phyloP scores from a whole-genome alignment of 2,329 filamentous ascomycete species.

The Aspergillus nomiae region DNA sequence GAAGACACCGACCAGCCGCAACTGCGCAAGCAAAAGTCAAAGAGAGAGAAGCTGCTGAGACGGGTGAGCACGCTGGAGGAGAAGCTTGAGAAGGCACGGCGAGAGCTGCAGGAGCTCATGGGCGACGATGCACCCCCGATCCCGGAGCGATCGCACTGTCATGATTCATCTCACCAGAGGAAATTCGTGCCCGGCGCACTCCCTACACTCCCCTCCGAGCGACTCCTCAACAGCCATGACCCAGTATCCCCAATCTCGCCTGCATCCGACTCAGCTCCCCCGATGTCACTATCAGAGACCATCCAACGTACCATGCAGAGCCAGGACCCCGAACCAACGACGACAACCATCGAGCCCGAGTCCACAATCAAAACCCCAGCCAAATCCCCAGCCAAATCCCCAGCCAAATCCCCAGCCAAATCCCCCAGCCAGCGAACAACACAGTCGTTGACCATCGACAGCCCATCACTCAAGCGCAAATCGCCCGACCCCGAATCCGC shows the following conservation, averaged over 20 bases:
- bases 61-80: slow-evolving; percentile 63
- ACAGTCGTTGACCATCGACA: slow-evolving; percentile 28
- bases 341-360: not conserved
- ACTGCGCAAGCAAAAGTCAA: slow-evolving; percentile 53
- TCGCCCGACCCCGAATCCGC: slow-evolving; percentile 33
- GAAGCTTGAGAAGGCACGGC: slow-evolving; percentile 58
- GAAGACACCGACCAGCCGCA: slow-evolving; percentile 28
- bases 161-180: slow-evolving; percentile 32
- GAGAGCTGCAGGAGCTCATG: slow-evolving; percentile 55
- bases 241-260: slow-evolving; percentile 13
- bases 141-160: slow-evolving; percentile 16
- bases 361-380: not conserved
- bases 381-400: slow-evolving; percentile 5
- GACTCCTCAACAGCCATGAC: slow-evolving; percentile 40
- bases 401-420: slow-evolving; percentile 4
- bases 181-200: slow-evolving; percentile 47
- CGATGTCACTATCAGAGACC: slow-evolving; percentile 10
- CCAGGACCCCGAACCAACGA: not conserved
- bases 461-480: slow-evolving; percentile 39
- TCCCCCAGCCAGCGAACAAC: slow-evolving; percentile 10
- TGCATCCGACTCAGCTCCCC: slow-evolving; percentile 13
- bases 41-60: slow-evolving; percentile 61
- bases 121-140: slow-evolving; percentile 35
- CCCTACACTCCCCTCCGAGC: slow-evolving; percentile 49
- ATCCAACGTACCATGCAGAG: slow-evolving; percentile 1